Base-by-base conservation (phyloP, 2,329 filamentous ascomycete genomes). In the Albophoma yamanashiensis region DNA sequence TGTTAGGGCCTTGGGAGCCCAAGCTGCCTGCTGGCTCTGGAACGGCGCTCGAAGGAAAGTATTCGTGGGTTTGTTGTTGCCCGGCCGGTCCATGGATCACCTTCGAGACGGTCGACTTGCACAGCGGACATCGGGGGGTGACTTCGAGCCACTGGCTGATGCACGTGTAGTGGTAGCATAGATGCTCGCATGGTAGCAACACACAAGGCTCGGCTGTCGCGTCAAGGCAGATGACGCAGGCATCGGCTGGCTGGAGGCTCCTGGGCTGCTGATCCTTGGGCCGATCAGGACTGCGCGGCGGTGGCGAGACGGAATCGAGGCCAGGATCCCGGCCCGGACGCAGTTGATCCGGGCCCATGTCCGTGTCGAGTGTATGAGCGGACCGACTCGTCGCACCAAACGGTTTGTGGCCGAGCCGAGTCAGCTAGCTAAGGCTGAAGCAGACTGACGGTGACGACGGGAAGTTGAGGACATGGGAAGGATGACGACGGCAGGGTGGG, bases 211-310 rank as follows among this genome's bases (percentile, higher is more conserved):
- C 89, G 12, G 85, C 84, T 68, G 96, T 79, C 58, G 76, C 69
- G 60, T 93, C 89, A 62, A 97, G 85, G 73, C 92, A 97, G 72
- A 97, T 94, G 64, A 95, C 91, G 73, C 92, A 84, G 63, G 71
- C 3, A 1, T 36, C 31, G 4, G 31, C 11, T n/a, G 20, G 31
- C 31, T 53, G 31, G 17, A 34, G 15, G 50, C 50, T 20, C 4
- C 17, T n/a, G 20, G n/a, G 11, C 9, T 36, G 50, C 50, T n/a
- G 27, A 20, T 53, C 50, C 27, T n/a, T n/a, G 15, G 12, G 50
- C 17, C 27, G 50, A 36, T n/a, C 31, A 53, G 17, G 31, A n/a
- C 31, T 31, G 6, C 17, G 31, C 50, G 31, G 27, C 31, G 27
- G 31, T 53, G 27, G 50, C 50, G 50, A 53, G 8, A 53, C 27